Evolutionary conservation across 1,284 basidiomycete species (phyloP).

Genomic region (Athelia sp.): DNA sequence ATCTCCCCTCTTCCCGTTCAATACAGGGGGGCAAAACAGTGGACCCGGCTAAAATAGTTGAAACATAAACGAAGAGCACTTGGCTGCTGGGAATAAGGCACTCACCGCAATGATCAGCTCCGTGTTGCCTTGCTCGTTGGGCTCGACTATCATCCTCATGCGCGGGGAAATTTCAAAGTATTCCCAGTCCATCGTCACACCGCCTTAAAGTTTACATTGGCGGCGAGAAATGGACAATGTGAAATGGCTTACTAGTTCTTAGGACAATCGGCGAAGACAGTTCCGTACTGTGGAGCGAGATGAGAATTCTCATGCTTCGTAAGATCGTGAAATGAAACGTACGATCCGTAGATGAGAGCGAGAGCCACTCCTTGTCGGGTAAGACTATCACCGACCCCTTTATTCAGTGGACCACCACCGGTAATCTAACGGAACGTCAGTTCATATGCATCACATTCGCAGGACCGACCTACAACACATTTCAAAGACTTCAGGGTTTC

Average conservation of each 20-base stretch:
- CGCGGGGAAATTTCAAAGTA: constrained; percentile 16
- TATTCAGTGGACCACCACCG: constrained; percentile 23
- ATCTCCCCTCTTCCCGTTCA: constrained; percentile 15
- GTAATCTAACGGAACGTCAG: constrained; percentile 15
- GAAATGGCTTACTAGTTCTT: neutral
- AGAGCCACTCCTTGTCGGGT: constrained; percentile 17
- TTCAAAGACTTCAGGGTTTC: constrained; percentile 1
- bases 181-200: constrained; percentile 18
- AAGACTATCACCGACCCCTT: constrained; percentile 20
- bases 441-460: constrained; percentile 4
- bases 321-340: constrained; percentile 4
- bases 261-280: neutral
- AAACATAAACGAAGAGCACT: constrained; percentile 7
- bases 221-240: too few species aligned
- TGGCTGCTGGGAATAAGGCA: neutral
- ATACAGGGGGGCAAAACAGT: constrained; percentile 5
- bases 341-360: constrained; percentile 19
- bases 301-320: too few species aligned
- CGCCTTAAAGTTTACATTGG: neutral
- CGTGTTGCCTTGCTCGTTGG: neutral
- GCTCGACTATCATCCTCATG: constrained; percentile 13
- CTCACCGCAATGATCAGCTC: constrained; percentile 10
- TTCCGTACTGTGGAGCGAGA: neutral
- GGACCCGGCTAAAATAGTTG: constrained; percentile 9
- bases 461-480: constrained; percentile 13